Evolutionary conservation across 805 yeast genomes (phyloP), one percentile per base, ranked within the genome.

Genomic region (Wickerhamomyces mucosus): DNA sequence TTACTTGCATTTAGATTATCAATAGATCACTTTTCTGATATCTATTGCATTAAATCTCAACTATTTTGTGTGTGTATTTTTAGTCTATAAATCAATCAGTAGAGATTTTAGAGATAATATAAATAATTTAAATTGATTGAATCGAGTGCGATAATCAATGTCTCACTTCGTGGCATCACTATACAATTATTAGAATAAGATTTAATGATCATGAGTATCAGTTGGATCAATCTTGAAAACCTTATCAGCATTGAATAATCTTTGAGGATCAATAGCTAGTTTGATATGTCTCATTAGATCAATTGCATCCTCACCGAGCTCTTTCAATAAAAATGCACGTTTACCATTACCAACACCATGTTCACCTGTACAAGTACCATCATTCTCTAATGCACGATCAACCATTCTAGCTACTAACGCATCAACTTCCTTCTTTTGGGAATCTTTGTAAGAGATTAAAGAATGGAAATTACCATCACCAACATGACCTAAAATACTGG

Each of bases 281-380:
- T 84, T 83, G 29, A 83, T 50, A 28, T 67, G 68, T 50, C 94
- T 68, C 95, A 83, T 83, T 22, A 76, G 51, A 45, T 72, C 74
- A 17, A 83, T 66, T 0, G 92, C 71, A 1, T 69, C 77, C 5
- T 62, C 61, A 2, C 92, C 94, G 18, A 83, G 55, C 51, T 83
- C 95, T 34, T 60, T 56, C 18, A 65, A 57, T 21, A 83, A 53
- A 36, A 64, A 74, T 18, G 67, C 69, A 40, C 88, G 57, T 48
- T 83, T 83, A 22, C 89, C 88, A 26, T 77, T 67, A 7, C 94
- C 95, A 24, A 84, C 72, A 11, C 94, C 95, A 50, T 83, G 94
- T 48, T 83, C 94, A 21, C 94, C 94, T 5, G 86, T 78, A 42
- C 85, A 76, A 2, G 95, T 83, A 2, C 94, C 94, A 32, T 82